Percentiles rank a stretch among this genome's conserved stretches.
Evolutionary conservation across 83 land plant species (phyloP).

Genomic region (Picea engelmannii): DNA sequence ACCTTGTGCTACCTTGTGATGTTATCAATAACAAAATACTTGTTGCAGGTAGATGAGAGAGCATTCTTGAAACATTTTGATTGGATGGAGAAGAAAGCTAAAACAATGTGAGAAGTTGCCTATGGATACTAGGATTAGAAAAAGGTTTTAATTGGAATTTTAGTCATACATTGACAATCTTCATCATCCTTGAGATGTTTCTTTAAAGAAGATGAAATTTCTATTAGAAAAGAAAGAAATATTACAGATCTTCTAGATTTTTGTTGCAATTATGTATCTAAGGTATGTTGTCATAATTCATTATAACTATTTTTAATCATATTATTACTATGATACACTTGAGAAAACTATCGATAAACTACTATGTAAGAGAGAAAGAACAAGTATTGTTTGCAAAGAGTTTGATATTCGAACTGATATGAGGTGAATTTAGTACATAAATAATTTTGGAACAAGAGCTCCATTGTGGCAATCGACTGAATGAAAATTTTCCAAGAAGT

Average conservation of each 20-base stretch:
- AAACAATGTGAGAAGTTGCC: conserved; percentile 93
- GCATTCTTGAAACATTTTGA: conserved; percentile 97
- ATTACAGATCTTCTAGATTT: not conserved
- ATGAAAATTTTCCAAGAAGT: too few relatives aligned
- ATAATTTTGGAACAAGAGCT: too few relatives aligned
- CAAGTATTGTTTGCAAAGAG: conserved; percentile 67
- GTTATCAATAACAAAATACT: too few relatives aligned
- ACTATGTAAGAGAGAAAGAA: conserved; percentile 76
- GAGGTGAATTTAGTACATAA: too few relatives aligned
- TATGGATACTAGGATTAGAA: conserved; percentile 85
- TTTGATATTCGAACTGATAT: conserved; percentile 64
- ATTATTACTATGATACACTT: conserved; percentile 44
- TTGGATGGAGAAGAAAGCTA: conserved; percentile 97
- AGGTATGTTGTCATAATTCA: not conserved
- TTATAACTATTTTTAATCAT: not conserved
- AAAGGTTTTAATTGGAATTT: conserved; percentile 75
- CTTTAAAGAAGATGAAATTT: conserved; percentile 87
- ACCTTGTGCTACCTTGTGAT: too few relatives aligned
- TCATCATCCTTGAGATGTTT: conserved; percentile 56
- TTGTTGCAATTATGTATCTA: not conserved
- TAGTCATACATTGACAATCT: conserved; percentile 62
- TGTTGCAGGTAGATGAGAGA: conserved; percentile 87
- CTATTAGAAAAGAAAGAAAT: conserved; percentile 83
- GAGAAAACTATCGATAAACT: conserved; percentile 87
- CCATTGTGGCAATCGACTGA: too few relatives aligned